Evolutionary conservation across 495 filamentous ascomycete species (phyloP).

Genomic region (Hypomontagnella submonticulosa): DNA sequence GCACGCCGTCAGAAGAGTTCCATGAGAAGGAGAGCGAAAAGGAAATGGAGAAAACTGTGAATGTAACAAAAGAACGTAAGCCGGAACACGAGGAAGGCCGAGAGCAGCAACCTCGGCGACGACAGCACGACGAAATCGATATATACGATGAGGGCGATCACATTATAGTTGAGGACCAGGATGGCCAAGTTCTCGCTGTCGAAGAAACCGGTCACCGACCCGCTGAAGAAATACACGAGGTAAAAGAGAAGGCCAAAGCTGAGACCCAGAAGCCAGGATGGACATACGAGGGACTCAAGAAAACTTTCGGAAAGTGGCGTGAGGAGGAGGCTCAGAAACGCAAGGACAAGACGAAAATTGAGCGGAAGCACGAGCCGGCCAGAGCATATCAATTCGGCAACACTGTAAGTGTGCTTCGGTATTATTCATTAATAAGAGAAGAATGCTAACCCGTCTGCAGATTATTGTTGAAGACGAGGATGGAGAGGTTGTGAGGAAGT

Average conservation of each 20-base stretch:
- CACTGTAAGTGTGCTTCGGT: constrained; percentile 62
- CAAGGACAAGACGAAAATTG: constrained; percentile 63
- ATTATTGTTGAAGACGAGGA: constrained; percentile 99
- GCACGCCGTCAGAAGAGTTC: constrained; percentile 28
- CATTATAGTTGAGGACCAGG: constrained; percentile 84
- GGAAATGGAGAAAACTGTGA: constrained; percentile 33
- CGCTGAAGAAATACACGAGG: constrained; percentile 10
- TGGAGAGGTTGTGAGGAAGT: constrained; percentile 97
- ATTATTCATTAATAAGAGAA: not conserved
- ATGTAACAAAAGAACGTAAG: constrained; percentile 35
- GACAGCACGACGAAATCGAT: constrained; percentile 62
- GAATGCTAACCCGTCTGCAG: constrained; percentile 49
- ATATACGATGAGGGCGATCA: constrained; percentile 85
- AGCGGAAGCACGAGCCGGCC: constrained; percentile 69
- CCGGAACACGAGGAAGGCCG: constrained; percentile 46
- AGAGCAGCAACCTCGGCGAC: constrained; percentile 38
- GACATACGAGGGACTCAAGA: constrained; percentile 57
- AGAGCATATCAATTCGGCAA: constrained; percentile 95
- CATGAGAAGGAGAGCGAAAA: constrained; percentile 36
- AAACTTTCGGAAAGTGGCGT: constrained; percentile 63
- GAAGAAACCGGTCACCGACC: constrained; percentile 45
- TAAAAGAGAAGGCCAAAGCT: constrained; percentile 43
- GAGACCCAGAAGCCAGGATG: constrained; percentile 55
- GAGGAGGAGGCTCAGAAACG: constrained; percentile 68
- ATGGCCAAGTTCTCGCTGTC: constrained; percentile 81